Evolutionary conservation across 2,329 filamentous ascomycete genomes (phyloP), one percentile per base, ranked within the genome.

Genomic region (Colletotrichum cordylinicola): DNA sequence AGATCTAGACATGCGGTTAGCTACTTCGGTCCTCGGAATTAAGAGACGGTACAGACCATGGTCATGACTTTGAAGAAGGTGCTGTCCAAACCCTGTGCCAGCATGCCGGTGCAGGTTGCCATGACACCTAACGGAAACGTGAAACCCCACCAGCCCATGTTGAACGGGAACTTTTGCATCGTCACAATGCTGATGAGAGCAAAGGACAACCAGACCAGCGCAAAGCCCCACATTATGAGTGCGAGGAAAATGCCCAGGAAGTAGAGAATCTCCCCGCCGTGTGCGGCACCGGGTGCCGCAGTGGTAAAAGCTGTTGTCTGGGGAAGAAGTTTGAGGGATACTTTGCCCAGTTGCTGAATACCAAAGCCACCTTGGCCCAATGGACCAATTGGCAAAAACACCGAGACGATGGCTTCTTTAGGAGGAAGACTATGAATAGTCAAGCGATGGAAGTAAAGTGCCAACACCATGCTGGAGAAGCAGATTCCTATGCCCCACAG

Each of bases 361-460:
- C 86, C 89, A 80, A 90, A 94, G 2, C 91, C 92, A 16, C 92
- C 93, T 81, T 93, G 91, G 0, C 93, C 93, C 1, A 94, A 83
- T 0, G 93, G 92, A 0, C 93, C 92, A 0, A 94, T 86, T 1
- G 93, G 93, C 0, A 95, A 84, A 78, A 94, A 93, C 8, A 91
- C 90, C 3, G 90, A 93, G 12, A 94, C 92, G 58, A 94, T 92
- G 71, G 92, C 90, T 80, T 94, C 93, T 65, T 90, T 87, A 2
- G 92, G 90, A 0, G 93, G 93, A 16, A 94, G 87, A 52, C 92
- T 91, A 82, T 94, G 90, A 4, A 94, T 82, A 6, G 91, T 91
- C 12, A 95, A 86, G 13, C 93, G 91, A 75, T 93, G 91, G 80
- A 94, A 94, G 83, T 95, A 95, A 48, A 95, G 89, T 13, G 91